Base-by-base conservation (phyloP, 2,329 filamentous ascomycete species). In the Nannizziopsis barbatae region DNA sequence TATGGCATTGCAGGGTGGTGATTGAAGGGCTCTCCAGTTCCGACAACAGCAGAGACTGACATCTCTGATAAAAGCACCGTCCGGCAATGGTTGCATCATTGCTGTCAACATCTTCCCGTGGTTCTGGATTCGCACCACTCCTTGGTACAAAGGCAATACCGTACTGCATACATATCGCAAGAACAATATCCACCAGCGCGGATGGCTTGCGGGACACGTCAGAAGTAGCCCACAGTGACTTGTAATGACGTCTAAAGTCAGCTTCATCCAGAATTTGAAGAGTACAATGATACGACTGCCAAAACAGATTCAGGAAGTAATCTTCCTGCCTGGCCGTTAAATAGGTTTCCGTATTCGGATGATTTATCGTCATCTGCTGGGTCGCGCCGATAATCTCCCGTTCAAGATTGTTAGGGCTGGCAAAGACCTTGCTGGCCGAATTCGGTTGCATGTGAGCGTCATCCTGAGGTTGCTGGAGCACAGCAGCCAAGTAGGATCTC, bases 141-240 rank as follows among this genome's bases (percentile, higher is more conserved):
- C 14, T 14, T 22, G 53, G 44, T 20, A 60, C 6, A 45, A 55
- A 54, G 5, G 60, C 52, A 5, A 66, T 58, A 12, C 68, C 67
- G 35, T 71, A 69, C 56, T 76, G 74, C 63, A 77, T 71, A 51
- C 70, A 73, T 8, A 76, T 49, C 0, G 74, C 74, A 12, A 77
- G 57, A 31, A 76, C 59, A 18, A 76, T 75, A 50, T 77, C 75
- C 1, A 74, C 70, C 0, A 77, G 62, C 1, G 74, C 66, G 2
- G 73, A 77, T 2, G 68, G 62, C 46, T 66, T 67, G 5, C 74
- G 63, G 5, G 50, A 39, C 2, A 50, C 53, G 27, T 49, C 50
- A 5, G 52, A 53, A 8, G 54, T 50, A 1, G 38, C 57, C 66
- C 69, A 72, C 6, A 74, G 58, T 0, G 67, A 69, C 5, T 63